Percentiles rank a stretch among this genome's conserved stretches.
These are phyloP conservation scores for Lasiodiplodia sp. DNA, from an alignment of 2,329 filamentous ascomycete species.

Conservation along the genomic window DNA sequence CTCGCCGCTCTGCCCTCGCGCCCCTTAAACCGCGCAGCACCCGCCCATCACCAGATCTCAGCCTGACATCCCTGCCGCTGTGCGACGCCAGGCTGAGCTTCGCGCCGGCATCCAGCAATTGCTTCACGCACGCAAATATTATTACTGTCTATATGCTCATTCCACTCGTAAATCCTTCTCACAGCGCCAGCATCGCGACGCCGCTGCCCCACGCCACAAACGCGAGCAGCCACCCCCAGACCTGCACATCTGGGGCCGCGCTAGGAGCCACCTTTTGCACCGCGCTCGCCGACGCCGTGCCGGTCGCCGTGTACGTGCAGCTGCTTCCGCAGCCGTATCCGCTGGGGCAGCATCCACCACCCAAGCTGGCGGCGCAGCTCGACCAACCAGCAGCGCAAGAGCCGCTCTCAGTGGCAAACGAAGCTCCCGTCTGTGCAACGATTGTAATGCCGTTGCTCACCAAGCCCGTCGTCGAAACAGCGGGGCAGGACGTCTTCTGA, in stretches of 20 bases:
- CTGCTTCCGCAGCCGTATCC: slow-evolving; percentile 73
- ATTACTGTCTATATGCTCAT: slow-evolving; percentile 27
- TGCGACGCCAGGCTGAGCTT: slow-evolving; percentile 24
- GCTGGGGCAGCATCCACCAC: slow-evolving; percentile 83
- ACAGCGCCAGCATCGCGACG: slow-evolving; percentile 50
- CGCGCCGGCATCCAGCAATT: slow-evolving; percentile 2
- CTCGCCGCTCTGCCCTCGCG: not conserved
- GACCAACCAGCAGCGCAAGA: slow-evolving; percentile 82
- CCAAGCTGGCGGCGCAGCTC: slow-evolving; percentile 68
- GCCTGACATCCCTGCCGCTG: slow-evolving; percentile 24
- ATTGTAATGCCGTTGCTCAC: slow-evolving; percentile 72
- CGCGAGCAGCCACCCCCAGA: slow-evolving; percentile 40
- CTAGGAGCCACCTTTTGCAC: slow-evolving; percentile 49
- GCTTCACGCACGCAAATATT: not conserved
- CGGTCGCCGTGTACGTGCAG: slow-evolving; percentile 45
- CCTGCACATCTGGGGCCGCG: slow-evolving; percentile 39
- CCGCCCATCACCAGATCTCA: slow-evolving; percentile 24
- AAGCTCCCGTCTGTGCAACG: slow-evolving; percentile 65
- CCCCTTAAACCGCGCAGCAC: not conserved
- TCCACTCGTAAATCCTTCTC: slow-evolving; percentile 20
- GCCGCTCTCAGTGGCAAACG: slow-evolving; percentile 50
- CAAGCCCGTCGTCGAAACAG: slow-evolving; percentile 65
- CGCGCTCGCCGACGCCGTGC: slow-evolving; percentile 35
- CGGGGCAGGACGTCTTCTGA: slow-evolving; percentile 78
- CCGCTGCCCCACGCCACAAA: slow-evolving; percentile 41